Evolutionary conservation across 345 rosid species (phyloP).

Genomic region (Dipteronia dyeriana): DNA sequence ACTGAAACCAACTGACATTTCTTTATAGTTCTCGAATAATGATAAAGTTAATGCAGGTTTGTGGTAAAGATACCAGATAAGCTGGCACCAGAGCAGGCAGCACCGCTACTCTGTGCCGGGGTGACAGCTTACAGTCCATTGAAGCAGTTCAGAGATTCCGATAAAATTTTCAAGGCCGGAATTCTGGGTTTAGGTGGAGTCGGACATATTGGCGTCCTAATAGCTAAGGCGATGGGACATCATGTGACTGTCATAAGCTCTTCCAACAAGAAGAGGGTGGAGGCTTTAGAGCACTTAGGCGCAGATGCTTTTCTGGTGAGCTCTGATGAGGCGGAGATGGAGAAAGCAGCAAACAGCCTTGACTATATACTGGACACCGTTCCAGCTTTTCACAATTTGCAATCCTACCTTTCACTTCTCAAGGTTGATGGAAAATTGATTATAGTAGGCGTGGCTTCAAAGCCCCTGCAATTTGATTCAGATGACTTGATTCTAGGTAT

Average conservation of each 20-base stretch:
- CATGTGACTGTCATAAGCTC: constrained; percentile 62
- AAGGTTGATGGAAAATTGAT: constrained; percentile 47
- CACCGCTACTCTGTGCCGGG: constrained; percentile 52
- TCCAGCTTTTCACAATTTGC: constrained; percentile 45
- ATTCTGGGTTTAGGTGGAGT: constrained; percentile 61
- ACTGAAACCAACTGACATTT: background rate
- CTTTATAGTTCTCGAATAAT: background rate
- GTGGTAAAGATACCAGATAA: constrained; percentile 52
- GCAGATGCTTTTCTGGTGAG: constrained; percentile 53
- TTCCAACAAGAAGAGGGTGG: constrained; percentile 46
- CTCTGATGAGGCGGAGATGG: constrained; percentile 41
- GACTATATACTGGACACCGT: constrained; percentile 54
- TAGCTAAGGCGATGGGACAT: constrained; percentile 63
- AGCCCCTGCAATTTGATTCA: constrained; percentile 39
- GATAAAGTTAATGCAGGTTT: constrained; percentile 33
- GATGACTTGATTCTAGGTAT: constrained; percentile 37
- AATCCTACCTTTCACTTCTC: constrained; percentile 44
- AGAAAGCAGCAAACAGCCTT: constrained; percentile 36
- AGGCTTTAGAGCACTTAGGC: constrained; percentile 51
- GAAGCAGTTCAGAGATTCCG: constrained; percentile 35
- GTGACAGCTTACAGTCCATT: constrained; percentile 59
- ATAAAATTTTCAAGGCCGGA: constrained; percentile 31
- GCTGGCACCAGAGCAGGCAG: constrained; percentile 50
- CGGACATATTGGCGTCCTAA: constrained; percentile 53
- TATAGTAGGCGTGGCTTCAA: constrained; percentile 44